Evolutionary conservation across 2,329 filamentous ascomycete genomes (phyloP).

Genomic region (Aspergillus eucalypticola): DNA sequence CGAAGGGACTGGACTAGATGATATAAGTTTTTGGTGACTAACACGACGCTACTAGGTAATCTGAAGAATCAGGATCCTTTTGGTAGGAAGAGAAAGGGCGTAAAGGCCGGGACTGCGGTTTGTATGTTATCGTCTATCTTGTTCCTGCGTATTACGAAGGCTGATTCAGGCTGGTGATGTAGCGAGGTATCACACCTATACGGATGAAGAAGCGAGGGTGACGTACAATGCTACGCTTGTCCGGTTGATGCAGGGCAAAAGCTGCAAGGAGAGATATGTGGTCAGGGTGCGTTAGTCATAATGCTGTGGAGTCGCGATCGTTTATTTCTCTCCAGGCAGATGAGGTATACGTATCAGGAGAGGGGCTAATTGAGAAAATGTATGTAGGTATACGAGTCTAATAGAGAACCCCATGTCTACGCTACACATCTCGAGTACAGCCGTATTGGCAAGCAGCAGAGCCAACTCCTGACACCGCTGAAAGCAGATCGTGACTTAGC

Average conservation of each 20-base stretch:
- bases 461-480: slow-evolving; percentile 36
- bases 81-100: not conserved
- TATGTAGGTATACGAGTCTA: slow-evolving; percentile 67
- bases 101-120: not conserved
- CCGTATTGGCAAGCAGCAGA: slow-evolving; percentile 30
- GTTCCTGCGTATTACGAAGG: not conserved
- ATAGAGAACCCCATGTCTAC: slow-evolving; percentile 61
- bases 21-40: too few relatives aligned
- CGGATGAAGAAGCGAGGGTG: slow-evolving; percentile 60
- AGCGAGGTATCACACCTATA: slow-evolving; percentile 67
- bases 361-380: not conserved
- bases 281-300: slow-evolving; percentile 54
- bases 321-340: not conserved
- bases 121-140: not conserved
- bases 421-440: slow-evolving; percentile 57
- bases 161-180: not conserved
- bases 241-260: slow-evolving; percentile 51
- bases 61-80: not conserved
- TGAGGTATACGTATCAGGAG: too few relatives aligned
- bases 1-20: too few relatives aligned
- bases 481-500: slow-evolving; percentile 43
- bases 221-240: slow-evolving; percentile 64
- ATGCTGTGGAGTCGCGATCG: not conserved
- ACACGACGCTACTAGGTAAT: not conserved
- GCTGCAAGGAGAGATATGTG: slow-evolving; percentile 59